Base-by-base conservation (phyloP, 1,284 basidiomycete species). In the Puccinia coronata region DNA sequence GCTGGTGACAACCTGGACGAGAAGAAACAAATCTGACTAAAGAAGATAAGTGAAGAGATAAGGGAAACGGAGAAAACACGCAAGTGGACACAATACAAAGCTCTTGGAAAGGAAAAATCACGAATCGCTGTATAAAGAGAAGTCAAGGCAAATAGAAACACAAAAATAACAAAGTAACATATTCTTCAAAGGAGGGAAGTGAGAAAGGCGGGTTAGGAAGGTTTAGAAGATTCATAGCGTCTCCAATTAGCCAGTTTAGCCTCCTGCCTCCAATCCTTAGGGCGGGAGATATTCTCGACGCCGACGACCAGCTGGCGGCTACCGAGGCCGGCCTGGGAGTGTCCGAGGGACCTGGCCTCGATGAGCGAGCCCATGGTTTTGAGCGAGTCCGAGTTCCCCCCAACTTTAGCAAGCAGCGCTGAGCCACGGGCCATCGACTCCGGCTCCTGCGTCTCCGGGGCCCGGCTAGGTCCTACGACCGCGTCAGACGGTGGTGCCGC, bases 251-350 rank as follows among this genome's bases (percentile, higher is more conserved):
- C 65, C 34, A 51, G 25, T 11, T 41, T 41, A 39, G 65, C 77
- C 53, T 69, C 51, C 34, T 79, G 8, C 41, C 77, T 69, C 63
- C 77, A 79, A 41, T 79, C 65, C 28, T 67, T 67, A 34, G 75
- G 61, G n/a, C 43, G 59, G 2, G 61, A 53, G 23, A 70, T 49
- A n/a, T 69, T 51, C 28, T 79, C 63, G 53, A 79, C 77, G 6
- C 77, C 77, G n/a, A 79, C 39, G 23, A 70, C 28, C 41, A 79
- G 20, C 28, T 63, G 41, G 18, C 51, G 20, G 53, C 65, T 79
- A 14, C 77, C 77, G 20, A 79, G 25, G 12, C 77, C 77, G 57
- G 63, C 77, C 41, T 57, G 63, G n/a, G 36, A 14, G 53, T 31
- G 34, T 11, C 47, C 77, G 36, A 79, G 49, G 6, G 47, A 31